These are phyloP conservation scores for Hypsizygus ulmarius DNA, from an alignment of 1,284 basidiomycete genomes.

Conservation along the genomic window DNA sequence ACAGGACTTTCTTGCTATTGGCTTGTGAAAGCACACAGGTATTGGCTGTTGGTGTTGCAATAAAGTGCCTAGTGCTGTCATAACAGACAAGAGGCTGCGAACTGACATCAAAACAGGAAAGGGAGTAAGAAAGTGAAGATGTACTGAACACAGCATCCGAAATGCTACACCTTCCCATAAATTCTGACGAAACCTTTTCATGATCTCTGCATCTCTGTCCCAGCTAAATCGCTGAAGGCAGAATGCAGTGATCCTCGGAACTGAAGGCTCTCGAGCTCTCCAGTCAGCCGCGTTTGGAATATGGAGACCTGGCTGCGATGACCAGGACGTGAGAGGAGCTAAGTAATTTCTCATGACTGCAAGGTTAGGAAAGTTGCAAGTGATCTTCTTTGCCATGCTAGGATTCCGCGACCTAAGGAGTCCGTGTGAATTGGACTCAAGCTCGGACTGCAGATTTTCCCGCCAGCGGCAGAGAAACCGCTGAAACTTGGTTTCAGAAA, in stretches of 20 bases:
- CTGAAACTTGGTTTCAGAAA: not conserved
- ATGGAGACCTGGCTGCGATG: not conserved
- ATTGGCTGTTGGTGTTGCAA: not conserved
- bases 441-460: slow-evolving; percentile 4
- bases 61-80: no score
- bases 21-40: not conserved
- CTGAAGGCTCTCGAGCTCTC: not conserved
- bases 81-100: not conserved
- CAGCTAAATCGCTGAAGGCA: slow-evolving; percentile 1
- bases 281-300: not conserved
- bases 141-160: slow-evolving; percentile 6
- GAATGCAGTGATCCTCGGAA: not conserved
- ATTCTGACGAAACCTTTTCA: not conserved
- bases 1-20: not conserved
- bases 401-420: slow-evolving; percentile 3
- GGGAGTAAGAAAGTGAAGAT: not conserved
- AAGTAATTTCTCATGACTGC: slow-evolving; percentile 15
- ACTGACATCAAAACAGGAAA: not conserved
- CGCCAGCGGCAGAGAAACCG: slow-evolving; percentile 18
- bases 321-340: slow-evolving; percentile 20
- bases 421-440: slow-evolving; percentile 11
- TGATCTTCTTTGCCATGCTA: slow-evolving; percentile 8
- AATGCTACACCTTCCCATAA: slow-evolving; percentile 2
- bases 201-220: not conserved
- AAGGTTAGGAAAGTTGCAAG: slow-evolving; percentile 16